Conservation (phyloP, 768 basidiomycete genomes). For the Rickenella mellea region DNA sequence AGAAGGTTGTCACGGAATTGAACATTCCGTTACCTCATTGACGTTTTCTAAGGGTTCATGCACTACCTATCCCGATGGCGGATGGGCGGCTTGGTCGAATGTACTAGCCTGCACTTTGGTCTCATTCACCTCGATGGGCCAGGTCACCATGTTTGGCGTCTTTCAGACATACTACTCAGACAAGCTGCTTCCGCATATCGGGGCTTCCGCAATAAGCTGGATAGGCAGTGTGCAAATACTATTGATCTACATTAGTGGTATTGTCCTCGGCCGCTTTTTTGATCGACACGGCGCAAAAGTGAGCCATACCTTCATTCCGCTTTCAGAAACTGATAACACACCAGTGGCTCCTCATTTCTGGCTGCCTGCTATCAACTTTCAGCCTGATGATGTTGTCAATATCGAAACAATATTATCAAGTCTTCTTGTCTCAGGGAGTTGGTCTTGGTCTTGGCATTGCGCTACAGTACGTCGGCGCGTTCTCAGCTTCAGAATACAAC, state of each 20-base stretch:
- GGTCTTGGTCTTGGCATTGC: slow-evolving; percentile 20
- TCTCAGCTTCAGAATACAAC: too few species aligned
- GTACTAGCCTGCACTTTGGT: slow-evolving; percentile 24
- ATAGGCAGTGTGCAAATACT: slow-evolving; percentile 51
- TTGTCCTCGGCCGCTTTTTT: slow-evolving; percentile 8
- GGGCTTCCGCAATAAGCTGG: slow-evolving; percentile 56
- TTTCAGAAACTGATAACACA: too few species aligned
- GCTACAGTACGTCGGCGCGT: slow-evolving; percentile 10
- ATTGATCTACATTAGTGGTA: slow-evolving; percentile 6
- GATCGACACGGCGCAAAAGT: slow-evolving; percentile 8
- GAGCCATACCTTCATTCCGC: too few species aligned
- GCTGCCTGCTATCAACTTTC: slow-evolving; percentile 14
- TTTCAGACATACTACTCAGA: slow-evolving; percentile 59
- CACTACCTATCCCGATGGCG: slow-evolving; percentile 16
- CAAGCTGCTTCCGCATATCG: slow-evolving; percentile 43
- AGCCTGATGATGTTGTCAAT: slow-evolving; percentile 20
- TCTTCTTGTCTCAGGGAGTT: slow-evolving; percentile 21
- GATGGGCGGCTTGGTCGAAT: slow-evolving; percentile 15
- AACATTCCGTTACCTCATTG: too few species aligned
- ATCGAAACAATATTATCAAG: slow-evolving; percentile 17
- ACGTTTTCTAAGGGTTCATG: too few species aligned
- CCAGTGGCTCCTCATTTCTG: slow-evolving; percentile 15
- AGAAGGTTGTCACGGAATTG: too few species aligned
- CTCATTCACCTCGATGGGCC: slow-evolving; percentile 63
- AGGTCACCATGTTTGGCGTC: slow-evolving; percentile 63